Evolutionary conservation across 2,329 filamentous ascomycete genomes (phyloP), one percentile per base, ranked within the genome.

Genomic region (Paecilomyces niveus): DNA sequence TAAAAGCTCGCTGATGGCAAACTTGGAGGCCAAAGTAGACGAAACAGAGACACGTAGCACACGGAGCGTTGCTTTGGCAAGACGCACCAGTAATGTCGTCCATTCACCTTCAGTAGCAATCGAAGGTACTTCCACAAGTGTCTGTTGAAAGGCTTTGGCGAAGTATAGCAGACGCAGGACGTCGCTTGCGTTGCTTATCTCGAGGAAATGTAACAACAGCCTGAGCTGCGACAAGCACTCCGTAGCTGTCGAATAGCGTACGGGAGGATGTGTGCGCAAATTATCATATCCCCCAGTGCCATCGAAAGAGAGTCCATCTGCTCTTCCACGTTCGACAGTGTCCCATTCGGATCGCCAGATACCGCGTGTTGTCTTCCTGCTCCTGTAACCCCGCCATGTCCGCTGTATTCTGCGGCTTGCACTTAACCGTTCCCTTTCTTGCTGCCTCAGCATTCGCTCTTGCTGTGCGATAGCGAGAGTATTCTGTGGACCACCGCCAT

Each of bases 381-480:
- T 80, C 58, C 73, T 81, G 72, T 95, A 83, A 13, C 92, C 92
- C 72, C 93, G 84, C 92, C 92, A 97, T 73, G 83, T 79, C 64
- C 85, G 83, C 72, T 97, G 94, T 63, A 97, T 85, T 54, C 78
- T 82, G 64, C 83, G 87, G 13, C 85, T 85, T 3, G 92, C 90
- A 68, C 87, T 88, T 54, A 92, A 75, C 59, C 86, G 85, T 54
- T 90, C 87, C 65, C 92, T 83, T 68, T 97, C 92, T 55, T 85
- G 85, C 67, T 96, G 90, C 65, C 94, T 84, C 65, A 87, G 83
- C 63, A 87, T 80, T 31, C 94, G 87, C 66, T 97, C 92, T 65
- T 92, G 90, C 69, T 97, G 91, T 29, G 93, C 93, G 66, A 90
- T 86, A 52, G 88, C 89, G 29, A 97, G 83, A 1, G 92, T 88